Evolutionary conservation across 345 rosid genomes (phyloP), one percentile per base, ranked within the genome.

Genomic region (Raphanus sativus): DNA sequence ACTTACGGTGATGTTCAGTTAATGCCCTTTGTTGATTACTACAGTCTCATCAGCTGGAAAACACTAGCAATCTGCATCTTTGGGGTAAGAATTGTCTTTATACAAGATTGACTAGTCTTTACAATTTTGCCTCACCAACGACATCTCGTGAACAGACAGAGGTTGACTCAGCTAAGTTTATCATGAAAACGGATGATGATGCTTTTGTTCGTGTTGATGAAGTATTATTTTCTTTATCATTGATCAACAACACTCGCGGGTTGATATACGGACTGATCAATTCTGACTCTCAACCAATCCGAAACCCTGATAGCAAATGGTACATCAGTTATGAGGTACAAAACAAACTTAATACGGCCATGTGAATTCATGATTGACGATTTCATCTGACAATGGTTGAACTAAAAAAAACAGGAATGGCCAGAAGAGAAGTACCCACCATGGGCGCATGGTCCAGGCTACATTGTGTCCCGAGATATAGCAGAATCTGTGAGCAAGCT

Each of bases 151-250:
- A 15, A 75, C 93, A 92, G 98, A 87, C 92, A 33, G 85, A 92
- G 66, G 91, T 87, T 54, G 90, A 83, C 70, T 80, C 91, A 11
- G 94, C 98, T 55, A 95, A 89, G 79, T 91, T 87, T 80, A 85
- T 91, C 70, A 92, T 92, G 97, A 95, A 95, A 91, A 92, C 98
- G 5, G 99, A 95, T 80, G 99, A 95, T 77, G 98, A 95, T 81
- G 98, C 99, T 75, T 92, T 95, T 79, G 94, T 91, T 69, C 91
- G 99, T 17, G 89, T 92, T 73, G 98, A 95, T 82, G 93, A 92
- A 89, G 86, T 95, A 30, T 59, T 92, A 76, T 74, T 85, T 70
- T 89, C 98, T 54, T 84, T 95, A 74, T 85, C 73, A 28, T 74
- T 84, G 83, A 77, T 83, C 75, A 90, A 91, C 72, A 85, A 75